Evolutionary conservation across 1,284 basidiomycete genomes (phyloP).

Genomic region (Entoloma clypeatum): DNA sequence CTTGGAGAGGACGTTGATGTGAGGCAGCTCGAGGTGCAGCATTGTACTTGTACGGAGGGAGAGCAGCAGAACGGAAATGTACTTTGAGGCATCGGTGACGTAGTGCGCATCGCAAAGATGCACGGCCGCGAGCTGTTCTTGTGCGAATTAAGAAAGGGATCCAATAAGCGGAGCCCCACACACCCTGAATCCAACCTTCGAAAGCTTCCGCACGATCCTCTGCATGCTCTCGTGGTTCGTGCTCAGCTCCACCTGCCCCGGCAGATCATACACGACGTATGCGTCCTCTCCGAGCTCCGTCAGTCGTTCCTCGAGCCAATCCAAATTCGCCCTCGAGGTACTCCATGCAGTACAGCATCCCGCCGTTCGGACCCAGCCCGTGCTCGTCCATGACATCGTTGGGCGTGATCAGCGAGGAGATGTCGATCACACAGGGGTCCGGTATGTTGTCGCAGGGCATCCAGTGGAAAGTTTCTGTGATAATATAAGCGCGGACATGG

Average conservation of each 20-base stretch:
- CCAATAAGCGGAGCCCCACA: conserved; percentile 27
- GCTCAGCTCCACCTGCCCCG: conserved; percentile 96
- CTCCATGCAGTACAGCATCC: conserved; percentile 96
- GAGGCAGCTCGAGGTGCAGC: conserved; percentile 97
- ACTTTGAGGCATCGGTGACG: conserved; percentile 94
- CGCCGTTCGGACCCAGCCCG: conserved; percentile 92
- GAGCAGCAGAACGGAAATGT: conserved; percentile 88
- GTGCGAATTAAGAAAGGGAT: conserved; percentile 20
- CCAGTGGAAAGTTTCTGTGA: too few species aligned
- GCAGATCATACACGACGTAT: conserved; percentile 94
- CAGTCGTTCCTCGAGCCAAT: conserved; percentile 86
- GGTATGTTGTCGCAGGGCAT: conserved; percentile 79
- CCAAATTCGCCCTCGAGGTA: conserved; percentile 93
- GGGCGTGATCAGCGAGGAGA: conserved; percentile 85
- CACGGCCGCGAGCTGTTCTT: conserved; percentile 91
- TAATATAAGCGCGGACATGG: too few species aligned
- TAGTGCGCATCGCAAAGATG: conserved; percentile 97
- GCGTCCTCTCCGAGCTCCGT: conserved; percentile 64
- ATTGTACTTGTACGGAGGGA: conserved; percentile 94
- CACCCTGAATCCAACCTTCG: conserved; percentile 83
- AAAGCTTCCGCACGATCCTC: conserved; percentile 69
- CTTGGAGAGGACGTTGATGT: conserved; percentile 96
- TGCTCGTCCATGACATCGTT: conserved; percentile 86
- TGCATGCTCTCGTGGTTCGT: conserved; percentile 93
- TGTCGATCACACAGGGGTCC: conserved; percentile 88